Conservation (phyloP, 768 basidiomycete species). For the Roridomyces roridus region DNA sequence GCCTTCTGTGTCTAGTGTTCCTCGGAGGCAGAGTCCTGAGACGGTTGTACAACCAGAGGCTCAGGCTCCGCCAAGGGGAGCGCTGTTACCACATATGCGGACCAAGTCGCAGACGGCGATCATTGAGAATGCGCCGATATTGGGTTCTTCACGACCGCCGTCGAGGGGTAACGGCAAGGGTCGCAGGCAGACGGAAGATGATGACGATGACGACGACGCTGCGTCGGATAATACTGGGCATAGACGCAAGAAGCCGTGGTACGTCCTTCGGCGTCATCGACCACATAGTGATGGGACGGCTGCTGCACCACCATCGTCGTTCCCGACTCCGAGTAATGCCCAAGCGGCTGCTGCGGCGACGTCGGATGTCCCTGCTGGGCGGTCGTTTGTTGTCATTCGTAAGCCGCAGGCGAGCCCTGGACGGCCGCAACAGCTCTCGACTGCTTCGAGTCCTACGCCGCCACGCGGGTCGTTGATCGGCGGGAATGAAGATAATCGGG, state of each 20-base stretch:
- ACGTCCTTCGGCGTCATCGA: constrained; percentile 62
- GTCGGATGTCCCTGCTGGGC: constrained; percentile 43
- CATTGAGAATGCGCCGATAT: constrained; percentile 65
- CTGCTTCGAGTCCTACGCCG: constrained; percentile 38
- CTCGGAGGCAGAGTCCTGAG: constrained; percentile 43
- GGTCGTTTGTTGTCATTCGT: constrained; percentile 77
- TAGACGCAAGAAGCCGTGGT: constrained; percentile 76
- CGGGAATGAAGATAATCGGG: constrained; percentile 21
- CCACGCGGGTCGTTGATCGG: constrained; percentile 12
- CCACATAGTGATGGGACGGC: constrained; percentile 61
- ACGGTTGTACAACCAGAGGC: constrained; percentile 18
- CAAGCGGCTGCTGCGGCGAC: constrained; percentile 38
- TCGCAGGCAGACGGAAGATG: constrained; percentile 6
- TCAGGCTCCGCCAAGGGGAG: constrained; percentile 59
- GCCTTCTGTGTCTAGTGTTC: constrained; percentile 57
- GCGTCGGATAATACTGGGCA: constrained; percentile 50
- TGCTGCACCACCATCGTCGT: constrained; percentile 29
- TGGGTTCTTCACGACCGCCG: constrained; percentile 25
- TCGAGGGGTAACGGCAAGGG: constrained; percentile 11
- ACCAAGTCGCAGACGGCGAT: constrained; percentile 87
- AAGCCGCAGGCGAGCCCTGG: constrained; percentile 53
- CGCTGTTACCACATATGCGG: constrained; percentile 70
- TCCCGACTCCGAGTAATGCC: constrained; percentile 39
- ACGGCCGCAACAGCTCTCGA: constrained; percentile 37
- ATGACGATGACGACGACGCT: constrained; percentile 42